Percentiles rank a stretch among this genome's conserved stretches.
phyloP scores from a whole-genome alignment of 2,329 filamentous ascomycete genomes.

The Pseudogymnoascus sp. region DNA sequence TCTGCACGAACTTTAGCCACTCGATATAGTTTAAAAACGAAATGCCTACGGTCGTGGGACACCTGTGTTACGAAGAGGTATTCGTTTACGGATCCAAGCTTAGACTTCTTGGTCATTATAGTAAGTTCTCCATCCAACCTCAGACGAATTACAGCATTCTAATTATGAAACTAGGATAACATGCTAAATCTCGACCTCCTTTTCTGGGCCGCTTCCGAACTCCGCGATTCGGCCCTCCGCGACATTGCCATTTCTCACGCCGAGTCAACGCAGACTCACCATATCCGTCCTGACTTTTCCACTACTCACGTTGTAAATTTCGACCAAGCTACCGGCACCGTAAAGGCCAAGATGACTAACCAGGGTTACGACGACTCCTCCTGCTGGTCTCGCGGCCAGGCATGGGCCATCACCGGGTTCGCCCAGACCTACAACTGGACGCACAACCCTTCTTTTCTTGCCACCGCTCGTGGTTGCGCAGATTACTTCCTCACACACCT shows the following conservation, averaged over 20 bases:
- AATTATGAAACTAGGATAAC: conserved; percentile 26
- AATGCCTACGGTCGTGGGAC: conserved; percentile 39
- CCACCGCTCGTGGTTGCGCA: conserved; percentile 36
- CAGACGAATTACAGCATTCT: background rate
- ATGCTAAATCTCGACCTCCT: conserved; percentile 38
- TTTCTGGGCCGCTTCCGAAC: conserved; percentile 34
- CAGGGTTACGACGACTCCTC: conserved; percentile 39
- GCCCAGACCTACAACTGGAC: conserved; percentile 42
- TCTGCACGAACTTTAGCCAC: conserved; percentile 33
- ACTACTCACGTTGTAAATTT: conserved; percentile 42
- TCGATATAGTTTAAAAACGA: conserved; percentile 31
- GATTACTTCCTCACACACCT: conserved; percentile 39
- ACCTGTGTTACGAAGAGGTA: conserved; percentile 35
- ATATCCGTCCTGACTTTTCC: conserved; percentile 34
- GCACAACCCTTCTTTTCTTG: conserved; percentile 34
- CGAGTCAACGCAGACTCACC: conserved; percentile 32
- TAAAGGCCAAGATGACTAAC: conserved; percentile 38
- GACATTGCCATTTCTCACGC: conserved; percentile 35
- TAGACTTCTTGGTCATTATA: conserved; percentile 37
- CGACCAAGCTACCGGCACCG: conserved; percentile 33
- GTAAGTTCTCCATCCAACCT: conserved; percentile 20
- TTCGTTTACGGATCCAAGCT: conserved; percentile 29
- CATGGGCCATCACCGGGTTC: conserved; percentile 43
- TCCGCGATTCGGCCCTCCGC: conserved; percentile 26
- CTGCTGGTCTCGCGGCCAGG: conserved; percentile 42